Evolutionary conservation across 2,329 filamentous ascomycete genomes (phyloP), one percentile per base, ranked within the genome.

Genomic region (Fusarium phyllophilum): DNA sequence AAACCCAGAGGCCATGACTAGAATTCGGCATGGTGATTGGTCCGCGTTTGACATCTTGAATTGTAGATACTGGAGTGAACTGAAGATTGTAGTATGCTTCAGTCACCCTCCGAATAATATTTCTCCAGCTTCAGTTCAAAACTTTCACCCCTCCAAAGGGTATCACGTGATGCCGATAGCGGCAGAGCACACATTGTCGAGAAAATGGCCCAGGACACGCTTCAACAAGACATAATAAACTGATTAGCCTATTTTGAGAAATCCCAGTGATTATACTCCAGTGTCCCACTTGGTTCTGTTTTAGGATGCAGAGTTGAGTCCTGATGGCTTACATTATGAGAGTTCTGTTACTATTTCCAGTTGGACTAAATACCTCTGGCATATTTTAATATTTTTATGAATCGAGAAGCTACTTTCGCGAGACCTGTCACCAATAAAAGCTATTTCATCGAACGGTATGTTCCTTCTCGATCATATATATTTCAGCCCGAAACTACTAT

Each of bases 1-100:
- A 76, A 88, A 91, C 81, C 94, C 92, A 54, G 90, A 93, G 81
- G 92, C 92, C 79, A 94, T 89, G 74, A 94, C 89, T 61, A 91
- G 87, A 76, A 93, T 86, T 62, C 88, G 89, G 76, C 85, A 87
- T 48, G 79, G 71, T 48, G 72, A 60, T 20, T 56, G 41, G 34
- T 74, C 52, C 15, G 48, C 48, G 17, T 34, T 67, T 29, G 62
- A 56, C 71, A 74, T 74, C 38, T 57, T 68, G 62, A 26, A 46
- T 17, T 36, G 39, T 44, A 59, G 59, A 24, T 20, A 26, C 24
- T 46, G 26, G 20, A 38, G 31, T 39, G 38, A 29, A 42, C 33
- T 44, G 26, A 31, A 51, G 18, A 58, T 42, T 22, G 38, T 24
- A 41, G 33, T 49, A 38, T 62, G 54, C 54, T 51, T 56, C 18